Base-by-base conservation (phyloP, 2,329 filamentous ascomycete genomes). In the Paraphoma sp. region DNA sequence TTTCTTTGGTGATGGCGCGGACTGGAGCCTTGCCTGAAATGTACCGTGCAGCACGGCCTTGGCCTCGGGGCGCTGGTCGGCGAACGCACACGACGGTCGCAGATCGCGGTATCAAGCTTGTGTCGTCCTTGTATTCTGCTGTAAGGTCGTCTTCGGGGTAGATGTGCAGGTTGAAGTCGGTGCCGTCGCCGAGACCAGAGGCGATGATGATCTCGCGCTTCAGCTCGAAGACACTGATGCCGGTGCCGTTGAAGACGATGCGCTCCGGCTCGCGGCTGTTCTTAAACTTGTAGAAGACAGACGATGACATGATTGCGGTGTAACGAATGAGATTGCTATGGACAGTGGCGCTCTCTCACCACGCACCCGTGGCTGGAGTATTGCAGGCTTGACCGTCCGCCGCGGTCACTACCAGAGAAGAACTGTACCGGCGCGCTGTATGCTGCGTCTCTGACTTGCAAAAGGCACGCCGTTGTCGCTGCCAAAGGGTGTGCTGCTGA, bases 251-350 rank as follows among this genome's bases (percentile, higher is more conserved):
- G 78, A 99, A 98, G 74, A 93, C 91, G 71, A 99, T 93, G 74
- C 93, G 88, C 55, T 92, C 92, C 58, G 93, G 92, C 76, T 98
- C 95, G 82, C 93, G 97, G 76, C 96, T 93, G 69, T 94, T 98
- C 82, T 97, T 98, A 89, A 99, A 99, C 82, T 97, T 97, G 91
- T 97, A 99, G 81, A 97, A 98, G 75, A 99, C 95, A 66, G 93
- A 98, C 54, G 95, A 97, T 76, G 92, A 87, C 93, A 97, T 97
- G 57, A 60, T 57, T 65, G 31, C 23, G 51, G 44, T 42, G 49
- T 53, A 57, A 51, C 47, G 41, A 45, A 57, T 42, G 52, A 48
- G 50, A 17, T 41, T 10, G 10, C 18, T 8, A 14, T 36, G 7
- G 33, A 36, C 33, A 36, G 33, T 14, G 14, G 33, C 14, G 33